Evolutionary conservation across 208 protist genomes (phyloP).

Genomic region (Naegleria fowleri): DNA sequence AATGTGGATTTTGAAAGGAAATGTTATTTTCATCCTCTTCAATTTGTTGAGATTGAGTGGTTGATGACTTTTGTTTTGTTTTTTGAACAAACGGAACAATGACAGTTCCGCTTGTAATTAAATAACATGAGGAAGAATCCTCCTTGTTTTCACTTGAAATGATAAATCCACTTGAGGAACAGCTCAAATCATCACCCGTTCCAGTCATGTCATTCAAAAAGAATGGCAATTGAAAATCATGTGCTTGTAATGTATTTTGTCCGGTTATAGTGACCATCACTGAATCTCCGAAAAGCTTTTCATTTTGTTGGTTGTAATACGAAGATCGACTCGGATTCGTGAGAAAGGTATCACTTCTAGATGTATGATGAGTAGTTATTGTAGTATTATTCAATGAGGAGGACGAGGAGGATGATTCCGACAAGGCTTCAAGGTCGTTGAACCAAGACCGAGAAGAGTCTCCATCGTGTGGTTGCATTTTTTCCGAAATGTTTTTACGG

Average conservation of each 20-base stretch:
- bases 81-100: not conserved
- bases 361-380: no score
- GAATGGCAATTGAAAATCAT: not conserved
- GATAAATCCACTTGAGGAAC: not conserved
- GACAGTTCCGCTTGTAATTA: not conserved
- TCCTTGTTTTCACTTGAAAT: not conserved
- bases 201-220: not conserved
- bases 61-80: no score
- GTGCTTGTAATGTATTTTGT: not conserved
- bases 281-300: not conserved
- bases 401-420: no score
- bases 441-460: no score
- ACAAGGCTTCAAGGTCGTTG: no score
- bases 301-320: no score
- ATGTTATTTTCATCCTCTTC: not conserved
- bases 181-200: not conserved
- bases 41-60: not conserved
- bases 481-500: no score
- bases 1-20: not conserved
- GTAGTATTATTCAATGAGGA: no score
- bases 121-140: not conserved
- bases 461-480: no score
- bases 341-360: no score
- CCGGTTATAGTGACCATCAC: not conserved
- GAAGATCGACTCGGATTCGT: no score